Evolutionary conservation across 2,329 filamentous ascomycete genomes (phyloP).

Genomic region (Alternaria ethzedia): DNA sequence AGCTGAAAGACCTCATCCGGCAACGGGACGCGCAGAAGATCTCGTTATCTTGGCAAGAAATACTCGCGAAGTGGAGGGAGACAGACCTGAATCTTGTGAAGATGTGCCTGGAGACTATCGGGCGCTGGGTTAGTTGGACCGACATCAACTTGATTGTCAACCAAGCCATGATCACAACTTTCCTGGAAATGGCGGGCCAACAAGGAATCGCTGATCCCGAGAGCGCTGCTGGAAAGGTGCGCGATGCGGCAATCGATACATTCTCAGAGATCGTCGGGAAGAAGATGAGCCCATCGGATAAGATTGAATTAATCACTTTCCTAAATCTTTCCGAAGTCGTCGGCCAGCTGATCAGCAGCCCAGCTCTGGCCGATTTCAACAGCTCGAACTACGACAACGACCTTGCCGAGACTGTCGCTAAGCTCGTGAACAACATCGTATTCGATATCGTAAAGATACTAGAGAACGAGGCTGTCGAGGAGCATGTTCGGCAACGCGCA

Average conservation of each 20-base stretch:
- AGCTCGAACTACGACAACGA: conserved; percentile 93
- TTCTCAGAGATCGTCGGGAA: conserved; percentile 96
- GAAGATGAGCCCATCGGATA: conserved; percentile 95
- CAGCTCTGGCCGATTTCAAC: conserved; percentile 77
- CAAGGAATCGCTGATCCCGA: conserved; percentile 64
- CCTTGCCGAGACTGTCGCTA: conserved; percentile 91
- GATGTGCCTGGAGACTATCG: conserved; percentile 88
- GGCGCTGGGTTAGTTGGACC: conserved; percentile 98
- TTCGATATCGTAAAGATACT: conserved; percentile 86
- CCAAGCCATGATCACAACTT: conserved; percentile 74
- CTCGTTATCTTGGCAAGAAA: conserved; percentile 87
- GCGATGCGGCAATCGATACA: conserved; percentile 90
- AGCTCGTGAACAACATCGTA: conserved; percentile 89
- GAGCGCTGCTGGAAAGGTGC: conserved; percentile 73
- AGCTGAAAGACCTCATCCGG: conserved; percentile 89
- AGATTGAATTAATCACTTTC: conserved; percentile 91
- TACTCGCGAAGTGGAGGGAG: conserved; percentile 77
- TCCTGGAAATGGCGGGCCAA: conserved; percentile 86
- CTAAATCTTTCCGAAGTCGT: conserved; percentile 87
- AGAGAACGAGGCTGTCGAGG: conserved; percentile 70
- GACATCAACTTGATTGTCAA: conserved; percentile 95
- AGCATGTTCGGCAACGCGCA: conserved; percentile 73
- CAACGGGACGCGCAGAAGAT: conserved; percentile 88
- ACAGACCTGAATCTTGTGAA: conserved; percentile 75
- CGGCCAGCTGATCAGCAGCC: conserved; percentile 81